Base-by-base conservation (phyloP, 2,329 filamentous ascomycete genomes). In the Monosporascus sp. region DNA sequence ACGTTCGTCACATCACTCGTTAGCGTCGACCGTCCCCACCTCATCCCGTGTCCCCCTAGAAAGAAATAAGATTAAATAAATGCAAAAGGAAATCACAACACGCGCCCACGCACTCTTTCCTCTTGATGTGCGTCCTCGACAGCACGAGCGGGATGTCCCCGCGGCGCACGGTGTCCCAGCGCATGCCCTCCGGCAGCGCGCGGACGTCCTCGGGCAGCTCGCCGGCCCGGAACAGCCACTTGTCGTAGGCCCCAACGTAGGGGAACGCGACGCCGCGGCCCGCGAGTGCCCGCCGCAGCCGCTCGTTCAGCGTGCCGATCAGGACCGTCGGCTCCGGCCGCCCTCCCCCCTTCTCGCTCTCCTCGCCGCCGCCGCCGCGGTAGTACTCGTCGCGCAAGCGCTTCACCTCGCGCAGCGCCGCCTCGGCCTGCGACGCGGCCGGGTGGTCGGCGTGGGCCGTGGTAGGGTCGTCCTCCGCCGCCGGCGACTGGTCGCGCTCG, bases 141-240 rank as follows among this genome's bases (percentile, higher is more conserved):
- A 79, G 65, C 6, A 86, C 80, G n/a, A 84, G 62, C 7, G 67
- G 67, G 7, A 83, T 78, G 62, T 89, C 82, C 55, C 72, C 68
- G n/a, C 67, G 61, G 9, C 69, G 66, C 1, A 86, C 71, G 1
- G 61, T 56, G 6, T 75, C 81, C 84, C 84, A 90, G 7, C 64
- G 46, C 66, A 88, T 70, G 0, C 75, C 81, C 0, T 70, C 57
- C 0, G 76, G 75, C 18, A 81, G 59, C 53, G 60, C 47, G n/a
- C 49, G 17, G 42, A n/a, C 42, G 42, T 6, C 42, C 34, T 55
- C 54, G 0, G 80, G 77, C 49, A 86, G 57, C 4, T 68, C 65
- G 37, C 75, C 71, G 1, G 71, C 59, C 6, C 72, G 67, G 51
- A 87, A 83, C 11, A 86, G 59, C 74, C 83, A 87, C 67, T 85